phyloP scores from a whole-genome alignment of 139 green algal species.

The Chlorella sp. region DNA sequence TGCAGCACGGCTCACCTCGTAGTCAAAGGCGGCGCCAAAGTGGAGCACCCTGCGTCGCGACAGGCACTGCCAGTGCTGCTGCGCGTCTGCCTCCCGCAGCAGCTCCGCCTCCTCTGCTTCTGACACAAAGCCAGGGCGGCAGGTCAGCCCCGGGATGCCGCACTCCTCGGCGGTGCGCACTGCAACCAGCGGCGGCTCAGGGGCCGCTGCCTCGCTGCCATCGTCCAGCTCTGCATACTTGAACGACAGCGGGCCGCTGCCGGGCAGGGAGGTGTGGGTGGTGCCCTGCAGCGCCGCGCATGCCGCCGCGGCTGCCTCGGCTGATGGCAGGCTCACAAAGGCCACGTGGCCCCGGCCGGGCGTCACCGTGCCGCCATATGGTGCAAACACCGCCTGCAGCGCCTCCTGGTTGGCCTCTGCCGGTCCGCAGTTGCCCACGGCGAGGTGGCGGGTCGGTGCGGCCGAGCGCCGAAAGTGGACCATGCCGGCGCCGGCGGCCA shows the following conservation, averaged over 20 bases:
- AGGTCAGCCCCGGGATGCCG: conserved; percentile 70
- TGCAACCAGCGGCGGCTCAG: conserved; percentile 11
- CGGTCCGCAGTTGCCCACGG: conserved; percentile 65
- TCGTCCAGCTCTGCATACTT: conserved; percentile 19
- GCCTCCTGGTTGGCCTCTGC: conserved; percentile 19
- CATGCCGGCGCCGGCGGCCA: too few species aligned
- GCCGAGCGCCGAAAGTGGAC: too few species aligned
- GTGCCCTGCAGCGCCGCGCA: conserved; percentile 26
- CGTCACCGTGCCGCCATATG: conserved; percentile 6
- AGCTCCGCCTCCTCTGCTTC: conserved; percentile 64
- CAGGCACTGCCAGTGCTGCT: conserved; percentile 65
- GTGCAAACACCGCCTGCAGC: conserved; percentile 28
- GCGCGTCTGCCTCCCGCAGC: conserved; percentile 56
- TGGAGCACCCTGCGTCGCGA: conserved; percentile 87
- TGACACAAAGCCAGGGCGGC: conserved; percentile 68
- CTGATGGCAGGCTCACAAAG: conserved; percentile 42
- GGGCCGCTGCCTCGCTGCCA: neutral
- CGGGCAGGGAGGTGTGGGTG: conserved; percentile 6
- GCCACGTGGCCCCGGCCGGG: conserved; percentile 28
- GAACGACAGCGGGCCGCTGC: conserved; percentile 37
- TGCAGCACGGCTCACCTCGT: conserved; percentile 29
- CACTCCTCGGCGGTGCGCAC: conserved; percentile 24
- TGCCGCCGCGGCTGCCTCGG: conserved; percentile 41
- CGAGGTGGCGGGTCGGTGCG: conserved; percentile 52
- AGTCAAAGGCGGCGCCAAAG: conserved; percentile 85